Conservation (phyloP, 805 yeast genomes). For the Kuraishia cidri region DNA sequence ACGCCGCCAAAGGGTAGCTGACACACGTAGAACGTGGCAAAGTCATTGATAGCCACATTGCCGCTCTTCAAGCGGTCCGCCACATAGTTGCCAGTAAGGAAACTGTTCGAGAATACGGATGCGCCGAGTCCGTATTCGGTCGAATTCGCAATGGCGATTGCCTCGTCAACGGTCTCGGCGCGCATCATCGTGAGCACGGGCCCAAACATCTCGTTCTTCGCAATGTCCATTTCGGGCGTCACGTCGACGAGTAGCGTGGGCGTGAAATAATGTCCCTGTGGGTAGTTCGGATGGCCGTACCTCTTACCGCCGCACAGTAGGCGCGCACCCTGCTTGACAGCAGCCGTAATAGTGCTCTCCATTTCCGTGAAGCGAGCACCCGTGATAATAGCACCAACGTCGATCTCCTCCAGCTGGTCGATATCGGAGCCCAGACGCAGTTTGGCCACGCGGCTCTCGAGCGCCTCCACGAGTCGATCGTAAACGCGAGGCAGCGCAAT, state of each 20-base stretch:
- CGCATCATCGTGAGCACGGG: slow-evolving; percentile 79
- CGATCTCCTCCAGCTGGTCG: slow-evolving; percentile 84
- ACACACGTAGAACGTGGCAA: slow-evolving; percentile 92
- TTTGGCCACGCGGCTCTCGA: slow-evolving; percentile 46
- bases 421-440: slow-evolving; percentile 85
- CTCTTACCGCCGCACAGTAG: slow-evolving; percentile 76
- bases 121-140: slow-evolving; percentile 89
- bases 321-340: slow-evolving; percentile 75
- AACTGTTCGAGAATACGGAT: slow-evolving; percentile 73
- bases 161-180: slow-evolving; percentile 58
- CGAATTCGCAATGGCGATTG: slow-evolving; percentile 70
- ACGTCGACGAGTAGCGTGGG: slow-evolving; percentile 89
- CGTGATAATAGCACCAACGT: slow-evolving; percentile 93
- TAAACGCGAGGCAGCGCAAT: slow-evolving; percentile 70
- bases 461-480: slow-evolving; percentile 45
- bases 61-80: slow-evolving; percentile 69
- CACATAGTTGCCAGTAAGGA: slow-evolving; percentile 47
- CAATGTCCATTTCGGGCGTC: slow-evolving; percentile 65
- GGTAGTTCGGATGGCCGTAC: slow-evolving; percentile 82
- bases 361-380: slow-evolving; percentile 62
- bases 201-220: slow-evolving; percentile 90
- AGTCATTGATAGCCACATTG: slow-evolving; percentile 94
- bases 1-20: slow-evolving; percentile 97
- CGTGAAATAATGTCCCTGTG: slow-evolving; percentile 87
- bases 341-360: slow-evolving; percentile 61